Evolutionary conservation across 2,329 filamentous ascomycete genomes (phyloP), one percentile per base, ranked within the genome.

Genomic region (Raffaelea albimanens): DNA sequence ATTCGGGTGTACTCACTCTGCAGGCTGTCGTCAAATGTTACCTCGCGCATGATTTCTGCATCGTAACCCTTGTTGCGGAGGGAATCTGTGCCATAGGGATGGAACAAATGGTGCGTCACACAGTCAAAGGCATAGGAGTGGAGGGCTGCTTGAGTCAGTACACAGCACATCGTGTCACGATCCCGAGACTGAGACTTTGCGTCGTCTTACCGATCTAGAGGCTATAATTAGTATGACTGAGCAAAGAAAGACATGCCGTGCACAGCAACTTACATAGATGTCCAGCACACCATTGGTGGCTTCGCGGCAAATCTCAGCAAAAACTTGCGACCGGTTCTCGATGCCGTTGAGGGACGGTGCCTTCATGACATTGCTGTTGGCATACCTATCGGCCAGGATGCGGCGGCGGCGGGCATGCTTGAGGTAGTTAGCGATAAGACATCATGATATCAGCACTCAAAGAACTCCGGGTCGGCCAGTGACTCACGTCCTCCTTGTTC

Each of bases 51-150:
- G 61, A 86, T 75, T 14, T 74, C 69, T 52, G 79, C 74, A 47
- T 85, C 79, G n/a, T 70, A 59, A 7, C 25, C 25, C 29, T 64
- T 55, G 18, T 70, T 63, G 25, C 72, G 67, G 2, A 85, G 67
- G 9, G 80, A 82, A 50, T 80, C 68, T 2, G 78, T 76, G 2
- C 81, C 82, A 49, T 78, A 70, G 0, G 81, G 80, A 47, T 82
- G 78, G 57, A 86, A 83, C n/a, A 86, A 68, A 53, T 84, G 80
- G 55, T 83, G 78, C 1, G 80, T 82, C 23, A 80, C 73, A 55
- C 82, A 83, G 57, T 86, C 82, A 46, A 84, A 78, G 1, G 82
- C 82, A 58, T 82, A 86, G 22, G 81, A 74, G 52, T 86, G 82
- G 2, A 85, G 65, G 20, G 62, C 67, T 60, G 43, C 3, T 18